phyloP scores from a whole-genome alignment of 164 flowering plant genomes.

The Nelumbo lutea region DNA sequence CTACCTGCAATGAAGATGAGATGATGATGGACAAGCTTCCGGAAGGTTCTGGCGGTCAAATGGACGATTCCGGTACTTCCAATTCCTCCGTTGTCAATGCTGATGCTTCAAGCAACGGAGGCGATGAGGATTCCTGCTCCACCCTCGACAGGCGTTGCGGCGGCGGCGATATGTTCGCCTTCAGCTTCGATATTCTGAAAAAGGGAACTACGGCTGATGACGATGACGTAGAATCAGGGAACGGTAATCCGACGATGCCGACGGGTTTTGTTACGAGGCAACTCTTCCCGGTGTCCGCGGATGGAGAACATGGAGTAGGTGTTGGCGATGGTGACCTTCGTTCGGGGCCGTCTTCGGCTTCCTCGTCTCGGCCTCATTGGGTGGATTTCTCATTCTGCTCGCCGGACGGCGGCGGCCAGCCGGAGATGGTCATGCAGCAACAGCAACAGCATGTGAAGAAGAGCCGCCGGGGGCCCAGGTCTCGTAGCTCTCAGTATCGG shows the following conservation, averaged over 20 bases:
- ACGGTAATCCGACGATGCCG: constrained; percentile 1
- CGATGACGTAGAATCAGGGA: neutral
- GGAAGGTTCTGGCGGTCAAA: constrained; percentile 31
- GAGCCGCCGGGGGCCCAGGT: constrained; percentile 93
- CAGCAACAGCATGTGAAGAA: constrained; percentile 47
- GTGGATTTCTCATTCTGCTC: constrained; percentile 30
- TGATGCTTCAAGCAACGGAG: constrained; percentile 39
- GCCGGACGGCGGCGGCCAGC: neutral
- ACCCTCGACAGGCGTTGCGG: constrained; percentile 10
- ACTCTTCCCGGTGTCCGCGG: constrained; percentile 34
- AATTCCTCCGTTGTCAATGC: constrained; percentile 67
- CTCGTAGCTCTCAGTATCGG: constrained; percentile 85
- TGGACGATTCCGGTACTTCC: constrained; percentile 57
- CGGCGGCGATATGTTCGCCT: constrained; percentile 17
- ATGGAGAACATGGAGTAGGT: constrained; percentile 5
- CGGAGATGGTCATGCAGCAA: constrained; percentile 17
- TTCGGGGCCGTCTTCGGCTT: constrained; percentile 8
- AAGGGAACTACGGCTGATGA: constrained; percentile 3
- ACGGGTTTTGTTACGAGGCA: constrained; percentile 36
- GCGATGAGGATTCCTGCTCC: constrained; percentile 46
- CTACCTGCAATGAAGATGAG: constrained; percentile 7
- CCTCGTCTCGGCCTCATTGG: constrained; percentile 30
- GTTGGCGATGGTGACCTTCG: constrained; percentile 4
- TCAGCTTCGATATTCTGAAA: constrained; percentile 44
- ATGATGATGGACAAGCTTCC: constrained; percentile 9